A percentile compares a stretch with the other conserved stretches of the same genome.
phyloP scores from a whole-genome alignment of 2,329 filamentous ascomycete species.

The Westerdykella sp. region DNA sequence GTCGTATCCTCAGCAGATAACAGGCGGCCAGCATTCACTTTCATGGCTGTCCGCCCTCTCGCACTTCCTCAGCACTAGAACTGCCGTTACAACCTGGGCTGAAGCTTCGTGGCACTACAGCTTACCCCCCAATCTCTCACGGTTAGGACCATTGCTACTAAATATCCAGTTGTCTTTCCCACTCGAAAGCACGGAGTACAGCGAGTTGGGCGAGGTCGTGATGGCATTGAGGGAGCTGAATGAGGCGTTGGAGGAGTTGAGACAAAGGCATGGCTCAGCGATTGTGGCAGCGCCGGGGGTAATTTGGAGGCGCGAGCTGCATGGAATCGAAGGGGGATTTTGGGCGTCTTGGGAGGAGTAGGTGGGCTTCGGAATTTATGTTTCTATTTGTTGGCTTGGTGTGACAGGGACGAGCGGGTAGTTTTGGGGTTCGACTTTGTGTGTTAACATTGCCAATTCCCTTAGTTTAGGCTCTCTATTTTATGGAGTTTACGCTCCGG shows the following conservation, averaged over 20 bases:
- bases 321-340: constrained; percentile 3
- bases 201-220: constrained; percentile 21
- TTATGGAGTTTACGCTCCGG: too few species aligned
- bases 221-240: constrained; percentile 18
- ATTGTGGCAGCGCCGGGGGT: constrained; percentile 22
- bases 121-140: constrained; percentile 25
- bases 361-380: background rate
- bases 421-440: too few species aligned
- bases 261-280: constrained; percentile 13
- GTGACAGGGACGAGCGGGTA: too few species aligned
- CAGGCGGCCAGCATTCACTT: constrained; percentile 3
- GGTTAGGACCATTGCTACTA: constrained; percentile 21
- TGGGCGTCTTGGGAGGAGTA: constrained; percentile 16
- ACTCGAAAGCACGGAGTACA: constrained; percentile 18
- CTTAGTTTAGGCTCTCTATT: too few species aligned
- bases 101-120: constrained; percentile 29
- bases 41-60: constrained; percentile 21
- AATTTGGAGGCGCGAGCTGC: constrained; percentile 21
- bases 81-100: constrained; percentile 25
- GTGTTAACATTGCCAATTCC: too few species aligned
- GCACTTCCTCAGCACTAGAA: constrained; percentile 20
- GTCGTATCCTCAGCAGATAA: background rate
- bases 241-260: constrained; percentile 19
- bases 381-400: too few species aligned
- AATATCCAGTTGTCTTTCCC: constrained; percentile 16